Base-by-base conservation (phyloP, 208 protist genomes). In the Ichthyophonus hoferi region DNA sequence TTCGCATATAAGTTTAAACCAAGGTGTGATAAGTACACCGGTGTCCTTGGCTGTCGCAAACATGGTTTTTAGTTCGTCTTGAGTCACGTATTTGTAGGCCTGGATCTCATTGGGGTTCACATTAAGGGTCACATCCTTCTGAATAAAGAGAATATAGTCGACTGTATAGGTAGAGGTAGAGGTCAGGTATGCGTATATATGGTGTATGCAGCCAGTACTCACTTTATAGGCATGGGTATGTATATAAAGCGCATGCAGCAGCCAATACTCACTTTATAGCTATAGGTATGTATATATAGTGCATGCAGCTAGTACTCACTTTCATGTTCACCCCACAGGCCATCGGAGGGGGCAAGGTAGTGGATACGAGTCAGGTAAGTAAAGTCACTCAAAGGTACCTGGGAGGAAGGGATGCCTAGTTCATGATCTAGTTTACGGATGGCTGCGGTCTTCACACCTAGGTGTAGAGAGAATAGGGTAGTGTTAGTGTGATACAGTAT, bases 341-440 rank as follows among this genome's bases (percentile, higher is more conserved):
- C 90, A 89, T 93, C 91, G 24, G 86, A 90, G 14, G 87, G 12
- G n/a, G 94, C 92, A 31, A 92, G 87, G 87, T 97, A 97, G 43
- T 94, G 90, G 39, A 97, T 95, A 77, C 94, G 92, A 1, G 93
- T 95, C 39, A 96, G 88, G 40, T 90, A 94, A n/a, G 58, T 79
- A 41, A 96, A 94, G 1, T 81, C 79, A 14, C 94, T 92, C 0
- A 91, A 35, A 17, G 81, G 42, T 7, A 95, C 78, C 40, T 93
- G 24, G 12, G 79, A 58, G 35, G 88, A 34, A 39, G 87, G 35
- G 40, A 97, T 95, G 90, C 95, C 95, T 12, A 97, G 91, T 91
- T 97, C 95, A 31, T 97, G 95, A 78, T 93, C 82, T 1, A 96
- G 91, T 89, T 97, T 96, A 33, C 95, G 90, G 77, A 89, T 67